phyloP scores from a whole-genome alignment of 495 filamentous ascomycete genomes.

The Recurvomyces mirabilis region DNA sequence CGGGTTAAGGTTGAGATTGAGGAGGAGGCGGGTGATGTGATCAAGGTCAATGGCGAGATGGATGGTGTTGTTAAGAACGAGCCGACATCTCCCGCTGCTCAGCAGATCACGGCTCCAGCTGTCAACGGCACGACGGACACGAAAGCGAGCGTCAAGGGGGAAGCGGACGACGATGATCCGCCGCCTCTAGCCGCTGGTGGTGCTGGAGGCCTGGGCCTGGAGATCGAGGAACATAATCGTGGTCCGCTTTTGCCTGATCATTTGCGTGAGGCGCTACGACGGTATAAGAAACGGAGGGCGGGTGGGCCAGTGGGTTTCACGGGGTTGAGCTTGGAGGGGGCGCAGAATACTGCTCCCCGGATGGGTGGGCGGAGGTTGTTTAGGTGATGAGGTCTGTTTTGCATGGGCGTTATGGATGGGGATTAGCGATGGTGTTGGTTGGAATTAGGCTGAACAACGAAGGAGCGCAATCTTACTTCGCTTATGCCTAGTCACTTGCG shows the following conservation, averaged over 20 bases:
- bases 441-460: neutral
- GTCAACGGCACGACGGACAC: too few species aligned
- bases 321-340: constrained; percentile 53
- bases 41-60: constrained; percentile 6
- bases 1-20: constrained; percentile 13
- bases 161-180: neutral
- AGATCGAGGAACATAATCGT: constrained; percentile 29
- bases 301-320: constrained; percentile 63
- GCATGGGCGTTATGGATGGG: neutral
- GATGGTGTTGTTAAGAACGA: constrained; percentile 6
- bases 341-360: constrained; percentile 26
- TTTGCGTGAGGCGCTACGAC: constrained; percentile 63
- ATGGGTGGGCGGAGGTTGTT: constrained; percentile 33
- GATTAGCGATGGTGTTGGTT: constrained; percentile 2
- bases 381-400: constrained; percentile 17
- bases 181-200: constrained; percentile 8
- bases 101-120: neutral
- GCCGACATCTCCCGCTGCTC: constrained; percentile 2
- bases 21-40: constrained; percentile 11
- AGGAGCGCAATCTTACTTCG: neutral
- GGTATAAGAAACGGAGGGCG: constrained; percentile 54
- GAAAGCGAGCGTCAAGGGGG: too few species aligned
- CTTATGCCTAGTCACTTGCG: too few species aligned
- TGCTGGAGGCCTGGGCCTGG: constrained; percentile 11
- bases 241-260: constrained; percentile 74